phyloP scores from a whole-genome alignment of 805 yeast genomes.

The Pichia deserticola region DNA sequence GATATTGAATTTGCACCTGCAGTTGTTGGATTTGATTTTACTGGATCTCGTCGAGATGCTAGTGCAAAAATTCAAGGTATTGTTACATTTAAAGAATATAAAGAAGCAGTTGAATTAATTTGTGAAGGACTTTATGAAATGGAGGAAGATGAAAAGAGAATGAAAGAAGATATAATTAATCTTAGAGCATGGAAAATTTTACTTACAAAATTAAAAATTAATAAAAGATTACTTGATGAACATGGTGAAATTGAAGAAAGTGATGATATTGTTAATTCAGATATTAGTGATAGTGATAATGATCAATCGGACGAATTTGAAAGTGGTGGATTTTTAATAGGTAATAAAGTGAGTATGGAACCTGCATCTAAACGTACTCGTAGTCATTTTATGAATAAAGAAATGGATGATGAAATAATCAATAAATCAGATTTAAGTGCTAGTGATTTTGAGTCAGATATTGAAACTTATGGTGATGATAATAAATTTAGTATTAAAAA shows the following conservation, averaged over 20 bases:
- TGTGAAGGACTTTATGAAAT: slow-evolving; percentile 42
- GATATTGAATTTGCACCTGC: slow-evolving; percentile 82
- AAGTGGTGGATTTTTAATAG: slow-evolving; percentile 19
- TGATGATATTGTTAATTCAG: slow-evolving; percentile 10
- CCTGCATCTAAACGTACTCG: slow-evolving; percentile 8
- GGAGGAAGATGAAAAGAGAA: slow-evolving; percentile 37
- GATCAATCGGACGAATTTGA: slow-evolving; percentile 6
- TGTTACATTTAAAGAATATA: slow-evolving; percentile 55
- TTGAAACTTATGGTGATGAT: not conserved
- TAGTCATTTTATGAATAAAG: slow-evolving; percentile 1
- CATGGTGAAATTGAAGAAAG: slow-evolving; percentile 38
- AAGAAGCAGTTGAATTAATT: slow-evolving; percentile 52
- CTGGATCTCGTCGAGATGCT: slow-evolving; percentile 33
- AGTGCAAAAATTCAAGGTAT: slow-evolving; percentile 70
- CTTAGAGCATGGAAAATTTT: slow-evolving; percentile 47
- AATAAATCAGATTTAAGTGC: slow-evolving; percentile 13
- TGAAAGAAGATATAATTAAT: slow-evolving; percentile 40
- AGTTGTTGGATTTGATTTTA: slow-evolving; percentile 77
- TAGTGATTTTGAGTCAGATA: slow-evolving; percentile 12
- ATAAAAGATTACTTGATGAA: slow-evolving; percentile 35
- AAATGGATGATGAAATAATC: slow-evolving; percentile 13
- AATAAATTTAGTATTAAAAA: not conserved
- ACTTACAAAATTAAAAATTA: slow-evolving; percentile 42
- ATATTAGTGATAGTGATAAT: slow-evolving; percentile 1
- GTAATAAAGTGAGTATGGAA: slow-evolving; percentile 2